Evolutionary conservation across 148 eudicot genomes (phyloP).

Genomic region (Rhododendron williamsianum): DNA sequence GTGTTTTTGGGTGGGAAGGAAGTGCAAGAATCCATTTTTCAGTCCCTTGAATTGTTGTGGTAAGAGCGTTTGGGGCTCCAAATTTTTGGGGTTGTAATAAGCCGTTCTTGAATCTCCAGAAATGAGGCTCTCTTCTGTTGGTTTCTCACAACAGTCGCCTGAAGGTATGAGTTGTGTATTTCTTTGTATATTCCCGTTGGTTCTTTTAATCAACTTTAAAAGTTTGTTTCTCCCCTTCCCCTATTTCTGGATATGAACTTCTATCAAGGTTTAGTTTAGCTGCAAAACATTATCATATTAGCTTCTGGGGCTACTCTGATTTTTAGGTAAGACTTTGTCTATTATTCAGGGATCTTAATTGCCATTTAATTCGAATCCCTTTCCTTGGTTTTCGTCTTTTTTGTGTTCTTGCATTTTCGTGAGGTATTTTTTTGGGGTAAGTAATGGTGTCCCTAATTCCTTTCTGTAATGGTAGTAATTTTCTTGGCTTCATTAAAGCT

Average conservation of each 20-base stretch:
- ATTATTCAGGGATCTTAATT: conserved; percentile 6
- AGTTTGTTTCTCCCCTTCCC: neutral
- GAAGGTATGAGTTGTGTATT: conserved; percentile 29
- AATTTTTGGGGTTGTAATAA: neutral
- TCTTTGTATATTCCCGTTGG: neutral
- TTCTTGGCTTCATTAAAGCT: neutral
- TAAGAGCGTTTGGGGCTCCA: conserved; percentile 7
- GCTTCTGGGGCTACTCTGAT: neutral
- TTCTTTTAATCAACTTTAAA: neutral
- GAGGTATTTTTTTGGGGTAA: neutral
- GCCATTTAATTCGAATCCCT: neutral
- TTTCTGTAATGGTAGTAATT: neutral
- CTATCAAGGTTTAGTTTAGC: neutral
- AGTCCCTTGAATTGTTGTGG: neutral
- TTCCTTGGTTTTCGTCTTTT: neutral
- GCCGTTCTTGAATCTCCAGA: conserved; percentile 20
- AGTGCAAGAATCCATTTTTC: conserved; percentile 10
- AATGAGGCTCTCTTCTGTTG: conserved; percentile 40
- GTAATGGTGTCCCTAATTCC: neutral
- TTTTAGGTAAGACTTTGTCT: neutral
- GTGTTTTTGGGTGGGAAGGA: conserved; percentile 17
- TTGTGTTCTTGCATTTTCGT: neutral
- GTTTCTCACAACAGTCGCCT: conserved; percentile 39
- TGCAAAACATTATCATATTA: neutral
- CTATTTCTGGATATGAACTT: neutral